Percentiles rank a stretch among this genome's conserved stretches.
phyloP scores from a whole-genome alignment of 306 rosid species.

The Cicer cuneatum region DNA sequence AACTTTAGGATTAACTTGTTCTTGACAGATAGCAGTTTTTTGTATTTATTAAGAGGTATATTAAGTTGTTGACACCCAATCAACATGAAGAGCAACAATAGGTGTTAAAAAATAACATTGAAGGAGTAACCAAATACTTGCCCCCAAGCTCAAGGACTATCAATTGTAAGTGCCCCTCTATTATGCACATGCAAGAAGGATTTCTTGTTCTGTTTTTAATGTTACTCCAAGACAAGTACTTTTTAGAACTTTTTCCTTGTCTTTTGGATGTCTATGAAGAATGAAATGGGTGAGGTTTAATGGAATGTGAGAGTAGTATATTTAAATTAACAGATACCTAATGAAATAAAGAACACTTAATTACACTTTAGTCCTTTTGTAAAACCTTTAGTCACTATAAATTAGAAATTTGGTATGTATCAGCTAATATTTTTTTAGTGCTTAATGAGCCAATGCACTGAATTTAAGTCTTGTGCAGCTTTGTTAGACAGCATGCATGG shows the following conservation, averaged over 20 bases:
- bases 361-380: neutral
- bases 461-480: slow-evolving; percentile 51
- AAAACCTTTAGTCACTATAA: neutral
- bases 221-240: neutral
- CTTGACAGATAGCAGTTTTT: slow-evolving; percentile 78
- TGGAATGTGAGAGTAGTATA: too few relatives aligned
- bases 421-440: neutral
- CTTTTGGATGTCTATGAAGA: neutral
- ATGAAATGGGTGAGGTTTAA: too few relatives aligned
- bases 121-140: slow-evolving; percentile 76
- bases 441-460: neutral
- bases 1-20: slow-evolving; percentile 80
- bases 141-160: slow-evolving; percentile 69
- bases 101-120: slow-evolving; percentile 66
- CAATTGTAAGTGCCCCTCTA: slow-evolving; percentile 65
- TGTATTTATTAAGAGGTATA: slow-evolving; percentile 63
- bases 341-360: neutral
- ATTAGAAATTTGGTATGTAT: neutral
- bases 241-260: too few relatives aligned
- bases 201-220: neutral
- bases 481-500: slow-evolving; percentile 90
- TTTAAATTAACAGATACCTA: too few relatives aligned
- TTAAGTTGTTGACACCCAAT: slow-evolving; percentile 66
- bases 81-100: slow-evolving; percentile 62
- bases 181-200: neutral